Evolutionary conservation across 202 grass and related monocot genomes (phyloP).

Genomic region (Carex arenaria): DNA sequence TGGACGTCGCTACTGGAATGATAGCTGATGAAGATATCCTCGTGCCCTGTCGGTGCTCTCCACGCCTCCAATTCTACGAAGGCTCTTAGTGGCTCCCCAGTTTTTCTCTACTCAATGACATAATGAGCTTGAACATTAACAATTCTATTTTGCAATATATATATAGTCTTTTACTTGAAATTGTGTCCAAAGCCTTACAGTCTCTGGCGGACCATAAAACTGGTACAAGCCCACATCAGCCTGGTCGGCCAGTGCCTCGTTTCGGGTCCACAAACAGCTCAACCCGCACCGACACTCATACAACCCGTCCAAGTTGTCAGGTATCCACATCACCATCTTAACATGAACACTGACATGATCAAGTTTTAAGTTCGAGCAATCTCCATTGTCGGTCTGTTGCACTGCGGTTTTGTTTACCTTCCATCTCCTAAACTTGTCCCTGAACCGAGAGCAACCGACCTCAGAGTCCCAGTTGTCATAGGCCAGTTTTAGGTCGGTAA

Average conservation of each 20-base stretch:
- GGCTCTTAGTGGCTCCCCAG: slow-evolving; percentile 37
- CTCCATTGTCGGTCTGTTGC: background rate
- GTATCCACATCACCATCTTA: background rate
- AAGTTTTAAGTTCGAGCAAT: slow-evolving; percentile 14
- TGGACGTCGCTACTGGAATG: slow-evolving; percentile 47
- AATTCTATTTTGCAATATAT: no score
- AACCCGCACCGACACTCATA: slow-evolving; percentile 33
- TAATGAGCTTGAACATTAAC: background rate
- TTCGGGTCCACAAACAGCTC: slow-evolving; percentile 31
- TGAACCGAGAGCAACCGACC: background rate
- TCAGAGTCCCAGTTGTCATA: slow-evolving; percentile 22
- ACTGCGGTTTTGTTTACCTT: background rate
- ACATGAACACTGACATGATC: slow-evolving; percentile 12
- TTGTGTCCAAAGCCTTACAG: background rate
- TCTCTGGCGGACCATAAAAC: background rate
- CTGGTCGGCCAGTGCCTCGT: slow-evolving; percentile 21
- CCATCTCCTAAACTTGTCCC: slow-evolving; percentile 16
- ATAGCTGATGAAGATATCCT: slow-evolving; percentile 51
- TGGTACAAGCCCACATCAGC: slow-evolving; percentile 32
- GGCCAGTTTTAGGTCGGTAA: background rate
- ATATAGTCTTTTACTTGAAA: background rate
- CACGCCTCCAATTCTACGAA: slow-evolving; percentile 38
- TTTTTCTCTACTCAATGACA: slow-evolving; percentile 26
- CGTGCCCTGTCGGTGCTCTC: slow-evolving; percentile 16
- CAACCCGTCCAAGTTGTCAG: background rate